Conservation (phyloP, 116 monocot species). For the Dioscorea cayenensis region DNA sequence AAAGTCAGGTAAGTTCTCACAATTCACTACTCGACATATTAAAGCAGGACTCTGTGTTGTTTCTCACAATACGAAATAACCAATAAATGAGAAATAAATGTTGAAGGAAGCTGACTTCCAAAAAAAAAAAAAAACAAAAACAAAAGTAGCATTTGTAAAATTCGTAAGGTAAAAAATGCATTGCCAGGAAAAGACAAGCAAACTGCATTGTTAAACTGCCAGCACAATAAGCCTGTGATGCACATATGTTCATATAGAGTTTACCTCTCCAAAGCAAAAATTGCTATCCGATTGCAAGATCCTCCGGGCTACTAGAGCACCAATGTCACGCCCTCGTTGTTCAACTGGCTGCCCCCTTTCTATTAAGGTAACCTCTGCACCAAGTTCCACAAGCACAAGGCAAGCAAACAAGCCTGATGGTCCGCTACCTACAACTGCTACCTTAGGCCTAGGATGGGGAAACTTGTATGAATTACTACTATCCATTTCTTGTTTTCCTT, state of each 20-base stretch:
- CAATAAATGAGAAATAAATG: too few species aligned
- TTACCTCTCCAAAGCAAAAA: constrained; percentile 98
- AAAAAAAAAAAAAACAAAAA: too few species aligned
- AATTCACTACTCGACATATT: too few species aligned
- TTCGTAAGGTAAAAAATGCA: too few species aligned
- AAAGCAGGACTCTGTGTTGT: too few species aligned
- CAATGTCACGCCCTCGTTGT: constrained; percentile 94
- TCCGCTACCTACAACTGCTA: constrained; percentile 89
- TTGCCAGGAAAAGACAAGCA: too few species aligned
- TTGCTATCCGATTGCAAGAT: constrained; percentile 76
- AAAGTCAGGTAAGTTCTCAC: too few species aligned
- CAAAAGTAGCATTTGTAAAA: too few species aligned
- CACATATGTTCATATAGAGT: constrained; percentile 5
- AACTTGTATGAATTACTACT: constrained; percentile 7
- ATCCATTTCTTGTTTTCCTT: constrained; percentile 8
- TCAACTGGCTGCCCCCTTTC: constrained; percentile 97
- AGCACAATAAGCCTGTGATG: background rate
- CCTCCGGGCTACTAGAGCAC: constrained; percentile 68
- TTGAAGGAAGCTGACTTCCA: too few species aligned
- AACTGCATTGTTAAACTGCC: background rate
- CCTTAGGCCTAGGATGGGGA: constrained; percentile 35
- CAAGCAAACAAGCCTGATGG: constrained; percentile 94
- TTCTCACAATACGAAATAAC: too few species aligned
- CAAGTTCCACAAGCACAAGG: constrained; percentile 88
- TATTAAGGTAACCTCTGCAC: constrained; percentile 85